Conservation (phyloP, 148 eudicot genomes). For the Fagopyrum homotropicum region DNA sequence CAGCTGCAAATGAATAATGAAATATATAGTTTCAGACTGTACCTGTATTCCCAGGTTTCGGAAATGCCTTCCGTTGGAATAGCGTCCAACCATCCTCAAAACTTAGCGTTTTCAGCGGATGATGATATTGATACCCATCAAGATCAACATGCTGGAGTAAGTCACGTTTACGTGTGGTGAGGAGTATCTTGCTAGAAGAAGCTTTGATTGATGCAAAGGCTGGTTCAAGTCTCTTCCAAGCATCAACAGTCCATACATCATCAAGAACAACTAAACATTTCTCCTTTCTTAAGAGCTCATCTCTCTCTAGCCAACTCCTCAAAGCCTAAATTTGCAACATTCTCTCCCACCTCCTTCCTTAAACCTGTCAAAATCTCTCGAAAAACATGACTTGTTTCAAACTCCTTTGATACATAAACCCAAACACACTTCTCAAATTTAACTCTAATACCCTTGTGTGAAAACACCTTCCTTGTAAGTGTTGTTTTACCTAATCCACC, state of each 20-base stretch:
- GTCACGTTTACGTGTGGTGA: constrained; percentile 1
- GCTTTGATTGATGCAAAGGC: not conserved
- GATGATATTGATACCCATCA: not conserved
- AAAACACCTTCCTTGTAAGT: constrained; percentile 7
- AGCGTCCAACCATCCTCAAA: not conserved
- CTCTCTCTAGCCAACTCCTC: not conserved
- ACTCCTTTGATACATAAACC: not conserved
- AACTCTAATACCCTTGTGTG: not conserved
- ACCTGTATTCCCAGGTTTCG: not conserved
- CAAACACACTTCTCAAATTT: not conserved
- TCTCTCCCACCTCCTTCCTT: not conserved
- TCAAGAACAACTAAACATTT: constrained; percentile 11
- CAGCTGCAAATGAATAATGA: not conserved
- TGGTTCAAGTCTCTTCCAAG: not conserved
- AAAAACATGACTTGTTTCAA: not conserved
- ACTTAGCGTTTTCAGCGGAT: not conserved
- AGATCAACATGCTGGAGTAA: not conserved
- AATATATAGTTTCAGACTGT: not conserved
- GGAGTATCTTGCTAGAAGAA: not conserved
- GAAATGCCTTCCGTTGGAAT: not conserved
- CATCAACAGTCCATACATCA: not conserved
- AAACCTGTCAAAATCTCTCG: not conserved
- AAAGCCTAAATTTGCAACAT: not conserved
- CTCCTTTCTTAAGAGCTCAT: not conserved
- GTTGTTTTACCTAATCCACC: constrained; percentile 13